Evolutionary conservation across 129 eudicot species (phyloP).

Genomic region (Smallanthus sonchifolius): DNA sequence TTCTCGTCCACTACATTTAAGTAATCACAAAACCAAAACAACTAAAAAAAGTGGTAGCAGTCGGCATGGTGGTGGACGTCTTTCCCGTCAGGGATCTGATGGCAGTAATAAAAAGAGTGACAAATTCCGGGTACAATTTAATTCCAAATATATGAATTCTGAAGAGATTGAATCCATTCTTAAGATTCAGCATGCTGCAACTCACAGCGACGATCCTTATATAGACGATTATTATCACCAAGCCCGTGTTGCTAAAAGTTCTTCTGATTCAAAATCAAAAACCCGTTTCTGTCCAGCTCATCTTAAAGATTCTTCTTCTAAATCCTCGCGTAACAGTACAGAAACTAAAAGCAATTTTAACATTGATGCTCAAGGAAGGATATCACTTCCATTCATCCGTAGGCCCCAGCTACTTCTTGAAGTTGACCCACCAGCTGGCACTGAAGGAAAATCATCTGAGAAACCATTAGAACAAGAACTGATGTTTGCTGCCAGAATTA

Average conservation of each 20-base stretch:
- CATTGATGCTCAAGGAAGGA: constrained; percentile 80
- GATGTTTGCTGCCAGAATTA: constrained; percentile 88
- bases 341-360: constrained; percentile 72
- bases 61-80: constrained; percentile 44
- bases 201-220: constrained; percentile 82
- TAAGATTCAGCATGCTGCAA: constrained; percentile 83
- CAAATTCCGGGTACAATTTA: constrained; percentile 46
- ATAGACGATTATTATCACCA: constrained; percentile 95
- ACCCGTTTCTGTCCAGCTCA: constrained; percentile 79
- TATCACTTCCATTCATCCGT: constrained; percentile 71
- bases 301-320: constrained; percentile 56
- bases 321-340: constrained; percentile 43
- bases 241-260: constrained; percentile 67
- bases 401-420: constrained; percentile 85
- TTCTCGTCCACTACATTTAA: constrained; percentile 55
- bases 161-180: constrained; percentile 90
- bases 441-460: constrained; percentile 47
- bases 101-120: constrained; percentile 58
- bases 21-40: constrained; percentile 49
- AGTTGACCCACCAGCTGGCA: constrained; percentile 52
- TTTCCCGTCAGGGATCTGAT: constrained; percentile 69
- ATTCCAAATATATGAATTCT: constrained; percentile 85
- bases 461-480: constrained; percentile 94
- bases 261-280: constrained; percentile 54
- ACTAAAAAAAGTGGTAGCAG: constrained; percentile 44